These are phyloP conservation scores for Metschnikowia orientalis DNA, from an alignment of 805 yeast species.

Conservation along the genomic window DNA sequence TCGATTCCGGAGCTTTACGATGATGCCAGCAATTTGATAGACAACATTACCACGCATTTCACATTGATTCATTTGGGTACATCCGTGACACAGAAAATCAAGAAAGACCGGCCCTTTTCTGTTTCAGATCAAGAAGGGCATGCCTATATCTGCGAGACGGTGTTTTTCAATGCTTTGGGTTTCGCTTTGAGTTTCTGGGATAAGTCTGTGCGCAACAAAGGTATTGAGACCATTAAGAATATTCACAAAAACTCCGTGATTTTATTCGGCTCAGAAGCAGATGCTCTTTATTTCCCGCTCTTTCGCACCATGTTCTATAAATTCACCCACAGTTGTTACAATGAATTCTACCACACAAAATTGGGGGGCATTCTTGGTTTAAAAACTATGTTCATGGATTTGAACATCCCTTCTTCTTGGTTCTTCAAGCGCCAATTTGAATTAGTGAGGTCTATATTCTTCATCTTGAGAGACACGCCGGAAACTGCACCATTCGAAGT, in stretches of 20 bases:
- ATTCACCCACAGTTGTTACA: constrained; percentile 88
- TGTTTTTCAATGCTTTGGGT: constrained; percentile 69
- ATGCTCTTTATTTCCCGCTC: constrained; percentile 68
- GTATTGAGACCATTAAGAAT: constrained; percentile 58
- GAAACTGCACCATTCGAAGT: constrained; percentile 82
- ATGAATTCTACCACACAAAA: constrained; percentile 79
- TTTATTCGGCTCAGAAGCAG: constrained; percentile 63
- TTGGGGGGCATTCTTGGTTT: constrained; percentile 88
- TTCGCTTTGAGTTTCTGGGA: constrained; percentile 78
- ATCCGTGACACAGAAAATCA: constrained; percentile 63
- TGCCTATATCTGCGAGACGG: constrained; percentile 61
- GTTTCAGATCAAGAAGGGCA: constrained; percentile 78
- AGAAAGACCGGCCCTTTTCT: constrained; percentile 64
- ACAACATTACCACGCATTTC: constrained; percentile 71
- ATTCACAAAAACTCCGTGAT: constrained; percentile 58
- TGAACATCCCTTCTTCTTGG: constrained; percentile 66
- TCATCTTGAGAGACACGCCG: constrained; percentile 86
- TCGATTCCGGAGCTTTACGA: constrained; percentile 68
- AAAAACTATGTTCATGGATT: constrained; percentile 62
- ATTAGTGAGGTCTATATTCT: constrained; percentile 78
- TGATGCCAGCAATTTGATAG: constrained; percentile 60
- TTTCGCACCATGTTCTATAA: constrained; percentile 72
- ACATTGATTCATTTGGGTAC: constrained; percentile 73
- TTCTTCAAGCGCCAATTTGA: constrained; percentile 77
- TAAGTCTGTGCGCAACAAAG: constrained; percentile 64